Evolutionary conservation across 495 filamentous ascomycete genomes (phyloP).

Genomic region (Amphirosellinia nigrospora): DNA sequence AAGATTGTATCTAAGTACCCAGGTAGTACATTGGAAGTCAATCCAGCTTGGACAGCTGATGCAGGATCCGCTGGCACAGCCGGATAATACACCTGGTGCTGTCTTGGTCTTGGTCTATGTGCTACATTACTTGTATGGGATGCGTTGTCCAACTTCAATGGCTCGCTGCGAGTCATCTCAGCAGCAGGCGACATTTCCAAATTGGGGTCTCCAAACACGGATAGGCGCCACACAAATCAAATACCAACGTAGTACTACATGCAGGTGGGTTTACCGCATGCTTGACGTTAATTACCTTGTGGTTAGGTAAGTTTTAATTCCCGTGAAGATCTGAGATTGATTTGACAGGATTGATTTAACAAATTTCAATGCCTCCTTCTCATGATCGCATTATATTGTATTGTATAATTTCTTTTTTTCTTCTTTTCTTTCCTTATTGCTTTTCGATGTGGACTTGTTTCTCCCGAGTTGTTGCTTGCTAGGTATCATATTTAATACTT

Average conservation of each 20-base stretch:
- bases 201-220: background rate
- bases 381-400: background rate
- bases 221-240: background rate
- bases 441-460: background rate
- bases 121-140: no score
- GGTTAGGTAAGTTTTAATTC: background rate
- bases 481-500: background rate
- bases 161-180: no score
- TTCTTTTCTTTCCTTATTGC: background rate
- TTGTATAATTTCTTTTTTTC: background rate
- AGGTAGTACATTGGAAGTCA: no score
- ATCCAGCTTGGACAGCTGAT: no score
- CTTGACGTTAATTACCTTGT: constrained; percentile 3
- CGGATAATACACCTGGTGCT: no score
- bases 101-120: no score
- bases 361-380: background rate
- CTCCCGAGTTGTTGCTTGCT: background rate
- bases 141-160: no score
- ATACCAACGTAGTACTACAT: no score
- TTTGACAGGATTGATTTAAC: no score
- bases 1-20: background rate
- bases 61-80: no score
- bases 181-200: background rate
- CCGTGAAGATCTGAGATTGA: background rate
- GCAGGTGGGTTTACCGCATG: background rate